Conservation (phyloP, 1,139 yeast species). For the Candida mesenterica region DNA sequence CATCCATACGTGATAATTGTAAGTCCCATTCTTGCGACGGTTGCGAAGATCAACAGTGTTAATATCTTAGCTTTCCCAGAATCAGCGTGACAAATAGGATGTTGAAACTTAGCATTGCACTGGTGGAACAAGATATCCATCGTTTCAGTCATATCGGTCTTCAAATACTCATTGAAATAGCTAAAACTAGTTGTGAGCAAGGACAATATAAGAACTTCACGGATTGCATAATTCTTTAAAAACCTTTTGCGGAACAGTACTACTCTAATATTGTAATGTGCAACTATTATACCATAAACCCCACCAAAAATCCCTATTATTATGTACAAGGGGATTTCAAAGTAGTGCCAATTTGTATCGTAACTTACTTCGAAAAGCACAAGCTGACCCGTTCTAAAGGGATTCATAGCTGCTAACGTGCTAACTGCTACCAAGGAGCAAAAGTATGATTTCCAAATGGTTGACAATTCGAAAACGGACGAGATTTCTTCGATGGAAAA, state of each 20-base stretch:
- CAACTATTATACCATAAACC: slow-evolving; percentile 77
- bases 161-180: slow-evolving; percentile 78
- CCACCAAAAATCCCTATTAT: slow-evolving; percentile 90
- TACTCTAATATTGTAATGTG: slow-evolving; percentile 72
- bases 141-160: slow-evolving; percentile 90
- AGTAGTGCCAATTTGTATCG: slow-evolving; percentile 81
- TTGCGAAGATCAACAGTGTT: slow-evolving; percentile 64
- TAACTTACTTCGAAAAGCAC: slow-evolving; percentile 88
- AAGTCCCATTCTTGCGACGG: slow-evolving; percentile 64
- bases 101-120: slow-evolving; percentile 53
- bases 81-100: slow-evolving; percentile 50
- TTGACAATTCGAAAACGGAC: slow-evolving; percentile 66
- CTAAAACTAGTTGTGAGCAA: slow-evolving; percentile 72
- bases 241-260: slow-evolving; percentile 77
- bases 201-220: slow-evolving; percentile 71
- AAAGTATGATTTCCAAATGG: slow-evolving; percentile 89
- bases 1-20: slow-evolving; percentile 88
- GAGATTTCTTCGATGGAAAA: slow-evolving; percentile 76
- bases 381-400: slow-evolving; percentile 91
- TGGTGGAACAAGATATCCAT: slow-evolving; percentile 90
- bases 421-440: slow-evolving; percentile 88
- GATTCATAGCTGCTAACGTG: slow-evolving; percentile 72
- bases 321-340: slow-evolving; percentile 79
- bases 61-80: slow-evolving; percentile 30
- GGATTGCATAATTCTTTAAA: slow-evolving; percentile 55